Base-by-base conservation (phyloP, 2,329 filamentous ascomycete genomes). In the Fusarium udum region DNA sequence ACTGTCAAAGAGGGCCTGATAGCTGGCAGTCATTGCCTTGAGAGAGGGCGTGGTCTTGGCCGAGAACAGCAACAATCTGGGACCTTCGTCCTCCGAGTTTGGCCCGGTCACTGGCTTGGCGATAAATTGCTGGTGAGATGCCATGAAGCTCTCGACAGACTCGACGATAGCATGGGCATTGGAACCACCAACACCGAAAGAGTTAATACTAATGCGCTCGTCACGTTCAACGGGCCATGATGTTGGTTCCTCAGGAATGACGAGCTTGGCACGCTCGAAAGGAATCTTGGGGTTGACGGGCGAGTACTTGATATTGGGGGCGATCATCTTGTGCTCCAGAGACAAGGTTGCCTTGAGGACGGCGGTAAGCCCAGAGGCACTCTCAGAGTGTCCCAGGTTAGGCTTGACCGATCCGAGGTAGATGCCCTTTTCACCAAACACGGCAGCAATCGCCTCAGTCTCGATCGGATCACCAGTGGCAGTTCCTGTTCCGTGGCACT, bases 281-380 rank as follows among this genome's bases (percentile, higher is more conserved):
- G 45, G 45, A 16, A 48, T 48, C 20, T 48, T 48, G 18, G 45
- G 45, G 18, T 28, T 48, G 4, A 48, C 24, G 28, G 45, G 45
- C 26, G 24, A 28, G 28, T 28, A 48, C 26, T 48, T 48, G 45
- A 48, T 48, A 18, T 81, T 81, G 1, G 80, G 80, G 1, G 80
- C 77, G 20, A 83, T 81, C 0, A 53, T 74, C 4, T 62, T 67
- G 22, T 80, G 69, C 67, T 83, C 78, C 4, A 84, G 63, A 5
- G 78, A 69, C 14, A 83, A 42, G 5, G 81, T 24, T 2, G 28
- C 48, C 31, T 61, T 61, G 40, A 42, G 40, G 14, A 42, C 14
- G 40, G 40, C 40, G 10, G 40, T 52, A 15, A 52, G n/a, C 11
- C 48, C 48, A n/a, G 48, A 52, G 10, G 48, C 48, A 52, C 32